These are phyloP conservation scores for Guyanaporus albipodus DNA, from an alignment of 768 basidiomycete species.

Conservation along the genomic window DNA sequence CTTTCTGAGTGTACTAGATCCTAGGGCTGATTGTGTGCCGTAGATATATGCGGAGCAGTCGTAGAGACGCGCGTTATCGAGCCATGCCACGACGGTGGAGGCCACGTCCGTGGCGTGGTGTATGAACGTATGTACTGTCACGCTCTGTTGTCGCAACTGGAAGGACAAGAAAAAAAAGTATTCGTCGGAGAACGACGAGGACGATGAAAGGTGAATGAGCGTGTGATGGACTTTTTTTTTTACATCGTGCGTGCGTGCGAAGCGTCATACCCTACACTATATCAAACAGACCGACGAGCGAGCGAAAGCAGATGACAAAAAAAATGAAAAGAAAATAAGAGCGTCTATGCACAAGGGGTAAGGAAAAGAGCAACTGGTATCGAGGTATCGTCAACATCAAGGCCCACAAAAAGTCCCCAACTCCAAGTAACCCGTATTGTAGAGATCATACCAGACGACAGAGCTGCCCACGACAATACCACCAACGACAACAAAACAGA, in stretches of 20 bases:
- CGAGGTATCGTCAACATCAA: too few species aligned
- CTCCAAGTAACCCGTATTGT: not conserved
- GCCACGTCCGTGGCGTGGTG: too few species aligned
- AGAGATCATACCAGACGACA: conserved; percentile 12
- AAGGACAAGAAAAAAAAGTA: too few species aligned
- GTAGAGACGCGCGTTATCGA: too few species aligned
- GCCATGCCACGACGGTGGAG: too few species aligned
- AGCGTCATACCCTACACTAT: not conserved
- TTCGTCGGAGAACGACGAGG: too few species aligned
- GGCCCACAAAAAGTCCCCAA: conserved; percentile 20
- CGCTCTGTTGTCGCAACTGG: too few species aligned
- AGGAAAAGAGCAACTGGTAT: conserved; percentile 4
- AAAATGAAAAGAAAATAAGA: not conserved
- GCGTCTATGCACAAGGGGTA: not conserved
- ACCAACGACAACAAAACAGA: too few species aligned
- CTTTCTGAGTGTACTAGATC: not conserved
- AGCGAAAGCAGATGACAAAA: not conserved
- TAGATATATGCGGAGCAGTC: conserved; percentile 71
- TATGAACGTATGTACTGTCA: too few species aligned
- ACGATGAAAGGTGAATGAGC: too few species aligned
- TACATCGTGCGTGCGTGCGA: not conserved
- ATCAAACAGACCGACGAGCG: not conserved
- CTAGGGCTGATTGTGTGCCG: not conserved
- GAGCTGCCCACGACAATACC: too few species aligned
- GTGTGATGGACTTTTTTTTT: not conserved